phyloP scores from a whole-genome alignment of 768 basidiomycete species.

The Pleurotus djamor region DNA sequence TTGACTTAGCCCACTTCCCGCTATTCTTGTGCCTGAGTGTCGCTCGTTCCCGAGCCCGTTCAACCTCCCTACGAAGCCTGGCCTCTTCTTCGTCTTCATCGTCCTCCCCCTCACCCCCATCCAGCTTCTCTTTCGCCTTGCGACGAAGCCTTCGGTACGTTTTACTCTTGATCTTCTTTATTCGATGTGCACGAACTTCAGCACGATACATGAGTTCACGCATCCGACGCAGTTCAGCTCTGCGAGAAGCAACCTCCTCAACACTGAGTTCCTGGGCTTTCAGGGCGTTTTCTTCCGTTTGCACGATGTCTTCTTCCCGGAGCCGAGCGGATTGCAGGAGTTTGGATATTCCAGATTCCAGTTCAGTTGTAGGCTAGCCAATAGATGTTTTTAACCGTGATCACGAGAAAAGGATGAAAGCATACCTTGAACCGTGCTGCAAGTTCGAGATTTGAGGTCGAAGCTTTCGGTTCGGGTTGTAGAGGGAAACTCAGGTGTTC shows the following conservation, averaged over 20 bases:
- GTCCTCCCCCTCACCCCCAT: conserved; percentile 39
- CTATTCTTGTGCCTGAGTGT: conserved; percentile 87
- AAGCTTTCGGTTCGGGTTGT: conserved; percentile 55
- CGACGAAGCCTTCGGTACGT: conserved; percentile 84
- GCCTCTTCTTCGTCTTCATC: conserved; percentile 53
- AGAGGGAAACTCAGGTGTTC: conserved; percentile 88
- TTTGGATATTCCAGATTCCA: conserved; percentile 82
- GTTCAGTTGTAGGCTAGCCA: conserved; percentile 71
- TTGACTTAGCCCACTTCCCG: conserved; percentile 83
- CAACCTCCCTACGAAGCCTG: conserved; percentile 68
- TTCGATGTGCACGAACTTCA: conserved; percentile 84
- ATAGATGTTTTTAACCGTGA: background rate
- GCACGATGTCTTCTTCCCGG: conserved; percentile 73
- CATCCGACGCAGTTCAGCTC: conserved; percentile 81
- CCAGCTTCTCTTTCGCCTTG: conserved; percentile 68
- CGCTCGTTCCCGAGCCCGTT: conserved; percentile 85
- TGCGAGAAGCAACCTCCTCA: conserved; percentile 83
- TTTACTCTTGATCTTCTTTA: conserved; percentile 96
- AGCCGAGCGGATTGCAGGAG: conserved; percentile 82
- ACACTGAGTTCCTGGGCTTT: conserved; percentile 78
- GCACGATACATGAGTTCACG: conserved; percentile 94
- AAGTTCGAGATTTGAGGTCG: conserved; percentile 71
- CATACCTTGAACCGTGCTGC: conserved; percentile 82
- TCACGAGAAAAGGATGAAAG: conserved; percentile 3
- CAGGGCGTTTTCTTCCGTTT: conserved; percentile 72